These are phyloP conservation scores for Hibiscus tridactylites DNA, from an alignment of 345 rosid genomes.

Conservation along the genomic window DNA sequence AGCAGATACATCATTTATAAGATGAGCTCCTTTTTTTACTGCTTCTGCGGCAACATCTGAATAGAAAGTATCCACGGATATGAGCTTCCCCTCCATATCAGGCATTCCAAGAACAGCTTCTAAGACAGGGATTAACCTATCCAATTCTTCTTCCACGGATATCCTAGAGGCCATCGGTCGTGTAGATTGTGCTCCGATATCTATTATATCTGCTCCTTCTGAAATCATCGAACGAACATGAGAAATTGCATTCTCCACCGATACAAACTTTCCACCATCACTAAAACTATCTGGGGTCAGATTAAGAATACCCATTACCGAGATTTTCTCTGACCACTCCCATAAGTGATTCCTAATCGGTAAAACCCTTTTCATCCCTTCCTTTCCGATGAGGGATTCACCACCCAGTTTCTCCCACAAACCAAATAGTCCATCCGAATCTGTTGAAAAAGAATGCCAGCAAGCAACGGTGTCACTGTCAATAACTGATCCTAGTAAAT, in stretches of 20 bases:
- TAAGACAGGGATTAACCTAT: slow-evolving; percentile 61
- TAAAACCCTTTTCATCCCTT: slow-evolving; percentile 67
- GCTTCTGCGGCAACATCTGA: slow-evolving; percentile 87
- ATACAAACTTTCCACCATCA: slow-evolving; percentile 71
- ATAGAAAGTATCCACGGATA: slow-evolving; percentile 78
- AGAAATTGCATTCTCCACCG: slow-evolving; percentile 63
- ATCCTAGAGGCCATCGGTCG: slow-evolving; percentile 69
- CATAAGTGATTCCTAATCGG: slow-evolving; percentile 61
- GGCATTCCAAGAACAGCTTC: slow-evolving; percentile 66
- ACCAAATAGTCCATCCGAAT: slow-evolving; percentile 46
- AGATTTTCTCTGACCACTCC: slow-evolving; percentile 67
- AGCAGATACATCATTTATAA: slow-evolving; percentile 80
- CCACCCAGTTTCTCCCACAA: slow-evolving; percentile 84
- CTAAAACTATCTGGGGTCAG: slow-evolving; percentile 94
- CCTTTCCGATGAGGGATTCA: slow-evolving; percentile 60
- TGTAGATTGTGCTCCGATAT: slow-evolving; percentile 90
- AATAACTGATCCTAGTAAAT: slow-evolving; percentile 59
- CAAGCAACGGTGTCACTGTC: slow-evolving; percentile 61
- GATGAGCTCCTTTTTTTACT: slow-evolving; percentile 66
- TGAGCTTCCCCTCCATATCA: slow-evolving; percentile 75
- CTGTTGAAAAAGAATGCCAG: slow-evolving; percentile 66
- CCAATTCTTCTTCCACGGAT: slow-evolving; percentile 63
- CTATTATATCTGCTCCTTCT: slow-evolving; percentile 76
- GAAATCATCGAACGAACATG: slow-evolving; percentile 59
- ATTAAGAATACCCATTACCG: slow-evolving; percentile 87